Percentiles rank a stretch among this genome's conserved stretches.
These are phyloP conservation scores for Calycina herbarum DNA, from an alignment of 2,329 filamentous ascomycete species.

Conservation along the genomic window DNA sequence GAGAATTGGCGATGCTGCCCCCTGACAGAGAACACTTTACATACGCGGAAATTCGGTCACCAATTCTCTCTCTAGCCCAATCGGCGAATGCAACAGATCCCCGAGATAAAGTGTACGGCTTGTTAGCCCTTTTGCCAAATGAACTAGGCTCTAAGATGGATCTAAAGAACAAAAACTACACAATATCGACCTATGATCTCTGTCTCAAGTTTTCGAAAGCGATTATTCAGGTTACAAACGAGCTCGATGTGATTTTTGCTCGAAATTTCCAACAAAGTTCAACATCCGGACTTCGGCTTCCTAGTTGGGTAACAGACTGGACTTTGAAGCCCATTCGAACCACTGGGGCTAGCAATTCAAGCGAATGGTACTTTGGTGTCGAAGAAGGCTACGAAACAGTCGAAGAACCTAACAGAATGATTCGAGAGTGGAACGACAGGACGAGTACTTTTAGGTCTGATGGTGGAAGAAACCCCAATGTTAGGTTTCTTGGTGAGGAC, in stretches of 20 bases:
- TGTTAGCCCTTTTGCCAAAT: background rate
- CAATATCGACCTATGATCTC: background rate
- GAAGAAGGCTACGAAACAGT: conserved; percentile 2
- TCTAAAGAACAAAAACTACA: background rate
- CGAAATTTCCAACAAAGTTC: background rate
- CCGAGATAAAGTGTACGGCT: conserved; percentile 9
- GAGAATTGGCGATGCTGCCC: conserved; percentile 1
- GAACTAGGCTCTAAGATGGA: background rate
- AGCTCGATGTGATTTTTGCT: conserved; percentile 6
- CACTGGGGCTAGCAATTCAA: background rate
- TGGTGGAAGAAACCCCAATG: background rate
- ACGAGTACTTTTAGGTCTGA: background rate
- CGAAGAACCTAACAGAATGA: background rate
- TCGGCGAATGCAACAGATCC: conserved; percentile 5
- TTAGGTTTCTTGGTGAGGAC: background rate
- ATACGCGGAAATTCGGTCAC: conserved; percentile 3
- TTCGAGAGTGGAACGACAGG: background rate
- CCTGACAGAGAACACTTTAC: background rate
- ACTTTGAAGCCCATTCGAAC: conserved; percentile 5
- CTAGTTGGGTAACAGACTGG: conserved; percentile 8
- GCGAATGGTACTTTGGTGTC: conserved; percentile 7
- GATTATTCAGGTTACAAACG: background rate
- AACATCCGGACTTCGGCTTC: background rate
- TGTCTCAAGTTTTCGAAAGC: conserved; percentile 5
- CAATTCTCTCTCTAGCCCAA: conserved; percentile 7